Evolutionary conservation across 2,329 filamentous ascomycete species (phyloP).

Genomic region (Fusarium tjaetaba): DNA sequence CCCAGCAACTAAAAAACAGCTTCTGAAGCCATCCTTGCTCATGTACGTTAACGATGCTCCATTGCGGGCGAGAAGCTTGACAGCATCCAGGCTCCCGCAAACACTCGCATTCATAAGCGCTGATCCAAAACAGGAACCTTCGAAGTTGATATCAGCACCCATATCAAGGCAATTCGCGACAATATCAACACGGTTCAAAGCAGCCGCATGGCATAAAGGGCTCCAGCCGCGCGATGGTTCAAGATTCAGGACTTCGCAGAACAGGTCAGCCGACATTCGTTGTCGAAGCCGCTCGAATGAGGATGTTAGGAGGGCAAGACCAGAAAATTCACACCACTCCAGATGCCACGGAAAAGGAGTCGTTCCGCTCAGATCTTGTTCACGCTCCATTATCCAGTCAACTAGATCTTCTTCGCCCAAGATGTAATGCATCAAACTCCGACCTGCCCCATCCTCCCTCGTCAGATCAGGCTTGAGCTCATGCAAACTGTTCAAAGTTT

Average conservation of each 20-base stretch:
- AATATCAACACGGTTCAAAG: not conserved
- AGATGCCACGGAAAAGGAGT: slow-evolving; percentile 17
- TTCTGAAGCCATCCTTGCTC: fast-evolving
- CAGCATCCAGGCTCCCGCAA: not conserved
- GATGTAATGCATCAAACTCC: slow-evolving; percentile 6
- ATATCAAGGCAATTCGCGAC: slow-evolving; percentile 7
- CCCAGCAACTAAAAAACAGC: too few species aligned
- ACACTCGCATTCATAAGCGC: slow-evolving; percentile 15
- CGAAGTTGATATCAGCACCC: not conserved
- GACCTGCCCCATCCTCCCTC: not conserved
- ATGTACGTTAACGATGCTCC: not conserved
- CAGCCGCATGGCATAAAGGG: slow-evolving; percentile 7
- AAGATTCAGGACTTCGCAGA: slow-evolving; percentile 3
- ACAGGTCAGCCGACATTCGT: not conserved
- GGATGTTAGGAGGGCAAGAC: not conserved
- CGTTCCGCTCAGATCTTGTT: not conserved
- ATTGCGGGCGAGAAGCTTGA: not conserved
- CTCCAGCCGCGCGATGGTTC: slow-evolving; percentile 19
- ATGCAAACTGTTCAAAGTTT: too few species aligned
- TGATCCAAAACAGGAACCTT: slow-evolving; percentile 13
- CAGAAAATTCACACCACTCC: not conserved
- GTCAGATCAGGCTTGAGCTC: not conserved
- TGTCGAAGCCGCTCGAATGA: not conserved
- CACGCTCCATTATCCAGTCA: not conserved
- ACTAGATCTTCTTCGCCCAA: not conserved